Conservation (phyloP, 2,329 filamentous ascomycete species). For the Huntiella abstrusa region DNA sequence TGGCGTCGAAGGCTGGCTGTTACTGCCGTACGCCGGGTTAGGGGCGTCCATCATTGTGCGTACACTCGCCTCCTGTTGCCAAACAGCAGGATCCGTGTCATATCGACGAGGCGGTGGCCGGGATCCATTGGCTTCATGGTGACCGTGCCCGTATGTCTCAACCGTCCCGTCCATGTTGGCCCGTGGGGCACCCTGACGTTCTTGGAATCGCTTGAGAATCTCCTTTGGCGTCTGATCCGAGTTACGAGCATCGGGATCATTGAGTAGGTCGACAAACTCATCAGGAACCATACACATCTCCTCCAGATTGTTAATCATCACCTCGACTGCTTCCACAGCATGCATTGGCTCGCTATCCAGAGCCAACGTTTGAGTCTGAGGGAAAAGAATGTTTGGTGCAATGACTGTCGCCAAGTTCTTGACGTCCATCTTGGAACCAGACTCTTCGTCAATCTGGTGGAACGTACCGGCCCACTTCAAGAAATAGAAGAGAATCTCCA, state of each 20-base stretch:
- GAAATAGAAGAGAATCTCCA: slow-evolving; percentile 92
- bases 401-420: slow-evolving; percentile 96
- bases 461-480: slow-evolving; percentile 96
- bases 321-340: slow-evolving; percentile 82
- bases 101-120: slow-evolving; percentile 42
- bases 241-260: slow-evolving; percentile 57
- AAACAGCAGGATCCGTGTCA: slow-evolving; percentile 71
- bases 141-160: slow-evolving; percentile 28
- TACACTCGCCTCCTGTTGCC: slow-evolving; percentile 70
- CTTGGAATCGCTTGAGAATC: slow-evolving; percentile 82
- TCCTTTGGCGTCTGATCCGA: slow-evolving; percentile 93
- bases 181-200: slow-evolving; percentile 45
- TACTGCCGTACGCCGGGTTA: slow-evolving; percentile 16
- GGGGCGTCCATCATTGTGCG: slow-evolving; percentile 53
- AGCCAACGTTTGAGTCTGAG: slow-evolving; percentile 41
- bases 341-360: slow-evolving; percentile 79
- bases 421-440: slow-evolving; percentile 96
- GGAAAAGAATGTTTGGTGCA: slow-evolving; percentile 82
- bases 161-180: slow-evolving; percentile 36
- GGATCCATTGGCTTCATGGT: slow-evolving; percentile 34
- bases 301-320: slow-evolving; percentile 81
- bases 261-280: slow-evolving; percentile 70
- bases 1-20: slow-evolving; percentile 10
- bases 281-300: slow-evolving; percentile 95
- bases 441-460: slow-evolving; percentile 91